Evolutionary conservation across 106 monocot genomes (phyloP).

Genomic region (Posidonia australis): DNA sequence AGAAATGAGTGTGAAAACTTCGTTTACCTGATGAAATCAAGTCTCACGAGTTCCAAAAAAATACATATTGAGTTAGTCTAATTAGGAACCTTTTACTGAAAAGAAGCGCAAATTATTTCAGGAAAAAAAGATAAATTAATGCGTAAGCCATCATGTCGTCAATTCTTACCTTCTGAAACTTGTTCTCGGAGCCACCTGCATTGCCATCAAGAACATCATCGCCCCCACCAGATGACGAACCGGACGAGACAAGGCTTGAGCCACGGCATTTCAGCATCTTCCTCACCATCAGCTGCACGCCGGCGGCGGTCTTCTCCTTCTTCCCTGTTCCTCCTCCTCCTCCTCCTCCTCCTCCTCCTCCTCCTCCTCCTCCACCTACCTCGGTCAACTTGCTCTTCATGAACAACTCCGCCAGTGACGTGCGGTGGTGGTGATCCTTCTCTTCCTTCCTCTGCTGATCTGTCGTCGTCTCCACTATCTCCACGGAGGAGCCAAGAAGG

Average conservation of each 20-base stretch:
- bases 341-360: not conserved
- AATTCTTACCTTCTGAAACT: conserved; percentile 17
- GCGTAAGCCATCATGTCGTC: no score
- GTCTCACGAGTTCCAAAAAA: no score
- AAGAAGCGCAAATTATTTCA: no score
- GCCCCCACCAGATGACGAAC: not conserved
- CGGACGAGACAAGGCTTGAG: no score
- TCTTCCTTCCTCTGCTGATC: conserved; percentile 11
- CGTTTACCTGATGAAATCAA: no score
- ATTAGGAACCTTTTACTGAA: no score
- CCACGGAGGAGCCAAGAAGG: conserved; percentile 29
- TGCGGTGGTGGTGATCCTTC: conserved; percentile 8
- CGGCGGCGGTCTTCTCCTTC: not conserved
- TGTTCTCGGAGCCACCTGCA: conserved; percentile 7
- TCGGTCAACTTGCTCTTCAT: conserved; percentile 16
- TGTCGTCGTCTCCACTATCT: conserved; percentile 9
- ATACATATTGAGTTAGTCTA: no score
- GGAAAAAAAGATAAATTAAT: no score
- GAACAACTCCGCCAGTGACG: conserved; percentile 45
- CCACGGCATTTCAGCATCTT: conserved; percentile 26
- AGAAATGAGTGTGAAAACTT: not conserved
- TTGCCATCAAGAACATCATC: not conserved
- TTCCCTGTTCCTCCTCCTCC: not conserved
- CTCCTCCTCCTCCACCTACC: not conserved
- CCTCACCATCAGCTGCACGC: conserved; percentile 22